A percentile compares a stretch with the other conserved stretches of the same genome.
These are phyloP conservation scores for Kickxella alabastrina DNA, from an alignment of 192 early-diverging fungal species.

Conservation along the genomic window DNA sequence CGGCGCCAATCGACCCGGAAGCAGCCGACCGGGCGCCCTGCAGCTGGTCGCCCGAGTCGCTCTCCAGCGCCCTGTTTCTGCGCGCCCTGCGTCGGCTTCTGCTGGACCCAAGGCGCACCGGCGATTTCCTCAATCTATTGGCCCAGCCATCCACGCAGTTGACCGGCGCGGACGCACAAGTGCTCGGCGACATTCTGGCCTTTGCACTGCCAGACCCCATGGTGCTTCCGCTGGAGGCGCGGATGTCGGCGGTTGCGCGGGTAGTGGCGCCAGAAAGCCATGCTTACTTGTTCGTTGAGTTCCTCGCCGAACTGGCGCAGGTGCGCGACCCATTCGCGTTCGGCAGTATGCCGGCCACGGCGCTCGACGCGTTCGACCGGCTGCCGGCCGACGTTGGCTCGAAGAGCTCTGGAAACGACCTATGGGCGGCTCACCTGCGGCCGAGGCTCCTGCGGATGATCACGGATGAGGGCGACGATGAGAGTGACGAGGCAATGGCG, in stretches of 20 bases:
- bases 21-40: neutral
- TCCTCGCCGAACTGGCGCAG: neutral
- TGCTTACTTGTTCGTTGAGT: constrained; percentile 14
- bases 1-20: neutral
- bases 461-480: neutral
- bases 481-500: neutral
- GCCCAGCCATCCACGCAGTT: neutral
- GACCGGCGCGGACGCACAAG: neutral
- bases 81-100: too few species aligned
- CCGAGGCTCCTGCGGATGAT: neutral
- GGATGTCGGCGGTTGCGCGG: too few species aligned
- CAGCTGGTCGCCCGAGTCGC: neutral
- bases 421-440: too few species aligned
- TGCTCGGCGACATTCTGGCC: neutral
- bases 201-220: neutral
- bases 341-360: constrained; percentile 11
- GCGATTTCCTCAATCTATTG: neutral
- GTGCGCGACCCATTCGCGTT: constrained; percentile 35
- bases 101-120: too few species aligned
- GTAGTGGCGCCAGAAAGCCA: too few species aligned
- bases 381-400: neutral
- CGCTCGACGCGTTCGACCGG: too few species aligned
- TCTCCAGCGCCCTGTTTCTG: neutral
- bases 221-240: too few species aligned
- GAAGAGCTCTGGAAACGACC: neutral